phyloP scores from a whole-genome alignment of 257 asterid species.

The Solanum infundibuliforme region DNA sequence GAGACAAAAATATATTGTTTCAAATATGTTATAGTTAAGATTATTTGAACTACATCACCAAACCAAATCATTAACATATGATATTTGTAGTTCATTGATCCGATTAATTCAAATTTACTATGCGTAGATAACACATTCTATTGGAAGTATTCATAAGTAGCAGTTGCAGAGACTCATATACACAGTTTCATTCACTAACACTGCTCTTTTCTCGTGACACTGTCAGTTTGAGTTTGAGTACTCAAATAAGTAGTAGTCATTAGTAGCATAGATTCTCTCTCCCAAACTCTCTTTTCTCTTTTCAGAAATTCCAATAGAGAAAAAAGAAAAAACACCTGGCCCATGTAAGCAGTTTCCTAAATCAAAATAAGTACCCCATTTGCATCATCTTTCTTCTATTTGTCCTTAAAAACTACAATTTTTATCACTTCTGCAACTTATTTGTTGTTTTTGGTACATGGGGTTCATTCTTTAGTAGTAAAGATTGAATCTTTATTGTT shows the following conservation, averaged over 20 bases:
- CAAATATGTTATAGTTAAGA: neutral
- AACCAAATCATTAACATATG: neutral
- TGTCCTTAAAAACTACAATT: neutral
- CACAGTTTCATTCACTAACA: slow-evolving; percentile 25
- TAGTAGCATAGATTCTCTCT: neutral
- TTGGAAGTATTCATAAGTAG: neutral
- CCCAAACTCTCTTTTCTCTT: neutral
- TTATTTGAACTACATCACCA: neutral
- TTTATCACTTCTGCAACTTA: neutral
- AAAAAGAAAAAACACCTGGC: slow-evolving; percentile 57
- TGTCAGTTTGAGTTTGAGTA: neutral
- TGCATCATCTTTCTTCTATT: slow-evolving; percentile 2
- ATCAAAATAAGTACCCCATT: slow-evolving; percentile 12
- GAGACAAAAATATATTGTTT: fast-evolving
- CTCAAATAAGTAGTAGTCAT: neutral
- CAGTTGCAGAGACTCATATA: slow-evolving; percentile 3
- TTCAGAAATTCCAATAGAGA: neutral
- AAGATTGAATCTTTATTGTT: neutral
- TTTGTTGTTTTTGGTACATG: neutral
- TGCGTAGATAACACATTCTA: neutral
- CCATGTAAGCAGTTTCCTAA: slow-evolving; percentile 43
- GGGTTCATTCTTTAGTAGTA: neutral
- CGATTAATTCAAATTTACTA: neutral
- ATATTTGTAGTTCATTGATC: fast-evolving
- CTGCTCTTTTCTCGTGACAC: slow-evolving; percentile 63